phyloP scores from a whole-genome alignment of 805 yeast species.

The Yarrowia yakushimensis region DNA sequence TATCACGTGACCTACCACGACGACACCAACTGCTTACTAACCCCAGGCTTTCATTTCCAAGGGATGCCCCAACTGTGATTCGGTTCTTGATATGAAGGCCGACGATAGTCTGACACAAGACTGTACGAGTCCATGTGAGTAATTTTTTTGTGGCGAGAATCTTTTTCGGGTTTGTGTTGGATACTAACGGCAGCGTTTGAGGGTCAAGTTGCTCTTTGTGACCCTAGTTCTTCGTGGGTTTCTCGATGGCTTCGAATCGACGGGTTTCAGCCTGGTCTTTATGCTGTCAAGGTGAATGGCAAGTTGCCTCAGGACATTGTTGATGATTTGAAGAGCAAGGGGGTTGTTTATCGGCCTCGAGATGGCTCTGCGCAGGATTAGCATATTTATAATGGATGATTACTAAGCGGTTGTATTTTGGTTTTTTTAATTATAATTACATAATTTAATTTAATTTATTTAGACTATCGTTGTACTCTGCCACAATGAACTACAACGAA shows the following conservation, averaged over 20 bases:
- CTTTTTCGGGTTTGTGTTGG: too few relatives aligned
- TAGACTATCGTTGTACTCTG: too few relatives aligned
- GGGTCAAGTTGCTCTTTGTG: constrained; percentile 88
- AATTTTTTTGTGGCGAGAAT: not conserved
- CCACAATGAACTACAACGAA: not conserved
- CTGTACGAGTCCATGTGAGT: constrained; percentile 76
- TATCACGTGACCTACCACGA: not conserved
- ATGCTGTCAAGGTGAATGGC: constrained; percentile 92
- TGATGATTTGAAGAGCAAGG: constrained; percentile 65
- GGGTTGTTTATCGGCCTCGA: constrained; percentile 86
- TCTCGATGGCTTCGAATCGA: constrained; percentile 92
- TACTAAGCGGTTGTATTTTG: not conserved
- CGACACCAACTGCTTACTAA: not conserved
- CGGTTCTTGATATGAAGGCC: constrained; percentile 68
- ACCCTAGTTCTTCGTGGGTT: constrained; percentile 83
- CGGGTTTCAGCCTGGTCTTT: constrained; percentile 76
- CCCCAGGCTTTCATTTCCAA: constrained; percentile 63
- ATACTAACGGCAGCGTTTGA: constrained; percentile 57
- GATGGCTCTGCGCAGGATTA: constrained; percentile 64
- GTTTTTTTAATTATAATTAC: too few relatives aligned
- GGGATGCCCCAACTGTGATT: constrained; percentile 97
- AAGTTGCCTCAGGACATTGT: constrained; percentile 83
- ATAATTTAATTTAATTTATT: too few relatives aligned
- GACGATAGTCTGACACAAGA: constrained; percentile 84
- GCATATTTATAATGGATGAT: constrained; percentile 10